Evolutionary conservation across 2,329 filamentous ascomycete genomes (phyloP).

Genomic region (Botrytis elliptica): DNA sequence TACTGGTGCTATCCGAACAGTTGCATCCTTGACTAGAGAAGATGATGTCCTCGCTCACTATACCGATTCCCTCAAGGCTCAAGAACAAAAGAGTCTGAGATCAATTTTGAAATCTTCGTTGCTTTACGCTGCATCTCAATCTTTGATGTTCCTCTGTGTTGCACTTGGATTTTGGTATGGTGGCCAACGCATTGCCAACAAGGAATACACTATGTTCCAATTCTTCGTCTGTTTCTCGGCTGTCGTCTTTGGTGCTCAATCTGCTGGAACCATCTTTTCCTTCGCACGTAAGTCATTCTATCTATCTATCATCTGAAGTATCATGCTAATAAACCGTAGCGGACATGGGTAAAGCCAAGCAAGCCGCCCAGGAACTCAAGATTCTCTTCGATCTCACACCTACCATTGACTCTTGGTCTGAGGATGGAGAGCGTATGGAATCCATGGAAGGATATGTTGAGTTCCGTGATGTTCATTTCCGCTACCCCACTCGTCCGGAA

Average conservation of each 20-base stretch:
- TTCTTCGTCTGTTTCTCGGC: slow-evolving; percentile 91
- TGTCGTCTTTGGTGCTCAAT: slow-evolving; percentile 89
- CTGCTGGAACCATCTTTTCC: slow-evolving; percentile 83
- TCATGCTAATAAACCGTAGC: slow-evolving; percentile 41
- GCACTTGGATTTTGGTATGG: slow-evolving; percentile 94
- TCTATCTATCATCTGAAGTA: background rate
- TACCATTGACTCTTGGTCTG: slow-evolving; percentile 76
- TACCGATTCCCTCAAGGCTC: slow-evolving; percentile 61
- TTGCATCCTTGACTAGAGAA: slow-evolving; percentile 87
- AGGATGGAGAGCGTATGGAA: slow-evolving; percentile 61
- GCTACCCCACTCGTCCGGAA: slow-evolving; percentile 87
- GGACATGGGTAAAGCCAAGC: slow-evolving; percentile 89
- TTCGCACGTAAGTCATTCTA: slow-evolving; percentile 58
- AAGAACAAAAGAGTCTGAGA: slow-evolving; percentile 65
- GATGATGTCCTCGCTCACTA: slow-evolving; percentile 74
- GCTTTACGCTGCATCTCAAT: slow-evolving; percentile 83
- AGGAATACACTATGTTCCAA: slow-evolving; percentile 75
- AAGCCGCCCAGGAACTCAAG: slow-evolving; percentile 78
- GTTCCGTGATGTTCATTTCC: slow-evolving; percentile 90
- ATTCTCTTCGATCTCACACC: slow-evolving; percentile 80
- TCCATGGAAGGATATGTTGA: slow-evolving; percentile 75
- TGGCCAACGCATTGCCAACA: slow-evolving; percentile 67
- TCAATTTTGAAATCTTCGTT: slow-evolving; percentile 74
- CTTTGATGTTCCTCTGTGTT: slow-evolving; percentile 77
- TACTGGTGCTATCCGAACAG: slow-evolving; percentile 89